A percentile compares a stretch with the other conserved stretches of the same genome.
These are phyloP conservation scores for Termitomyces sp. DNA, from an alignment of 768 basidiomycete species.

Conservation along the genomic window DNA sequence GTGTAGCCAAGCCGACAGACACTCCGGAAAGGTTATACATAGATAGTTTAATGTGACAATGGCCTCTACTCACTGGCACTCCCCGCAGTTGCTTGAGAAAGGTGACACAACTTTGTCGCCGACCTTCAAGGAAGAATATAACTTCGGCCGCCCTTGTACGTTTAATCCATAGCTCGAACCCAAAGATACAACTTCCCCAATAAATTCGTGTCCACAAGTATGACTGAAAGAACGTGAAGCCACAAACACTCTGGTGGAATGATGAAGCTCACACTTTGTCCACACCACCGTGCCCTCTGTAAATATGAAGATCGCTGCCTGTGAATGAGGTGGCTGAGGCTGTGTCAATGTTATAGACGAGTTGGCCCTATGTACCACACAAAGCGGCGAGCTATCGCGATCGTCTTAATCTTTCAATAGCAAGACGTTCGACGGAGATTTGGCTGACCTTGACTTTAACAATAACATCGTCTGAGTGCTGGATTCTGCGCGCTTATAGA, in stretches of 20 bases:
- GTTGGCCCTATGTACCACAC: conserved; percentile 40
- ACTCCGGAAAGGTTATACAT: conserved; percentile 29
- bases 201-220: conserved; percentile 74
- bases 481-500: conserved; percentile 38
- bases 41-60: neutral
- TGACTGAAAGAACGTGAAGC: conserved; percentile 33
- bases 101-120: conserved; percentile 80
- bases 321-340: conserved; percentile 1
- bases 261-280: conserved; percentile 43
- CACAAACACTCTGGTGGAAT: neutral
- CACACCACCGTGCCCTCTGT: conserved; percentile 58
- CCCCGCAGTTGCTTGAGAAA: conserved; percentile 80
- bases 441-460: conserved; percentile 62
- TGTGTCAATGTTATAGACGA: neutral
- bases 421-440: neutral
- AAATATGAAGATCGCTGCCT: conserved; percentile 74
- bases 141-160: conserved; percentile 45
- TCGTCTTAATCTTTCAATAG: neutral
- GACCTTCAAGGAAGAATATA: conserved; percentile 61
- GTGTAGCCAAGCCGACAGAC: conserved; percentile 74
- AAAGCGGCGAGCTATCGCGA: conserved; percentile 53
- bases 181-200: conserved; percentile 66
- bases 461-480: conserved; percentile 74
- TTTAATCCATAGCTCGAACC: conserved; percentile 51
- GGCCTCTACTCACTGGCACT: conserved; percentile 62